A percentile compares a stretch with the other conserved stretches of the same genome.
Evolutionary conservation across 2,329 filamentous ascomycete genomes (phyloP).

Genomic region (Gremmenia infestans): DNA sequence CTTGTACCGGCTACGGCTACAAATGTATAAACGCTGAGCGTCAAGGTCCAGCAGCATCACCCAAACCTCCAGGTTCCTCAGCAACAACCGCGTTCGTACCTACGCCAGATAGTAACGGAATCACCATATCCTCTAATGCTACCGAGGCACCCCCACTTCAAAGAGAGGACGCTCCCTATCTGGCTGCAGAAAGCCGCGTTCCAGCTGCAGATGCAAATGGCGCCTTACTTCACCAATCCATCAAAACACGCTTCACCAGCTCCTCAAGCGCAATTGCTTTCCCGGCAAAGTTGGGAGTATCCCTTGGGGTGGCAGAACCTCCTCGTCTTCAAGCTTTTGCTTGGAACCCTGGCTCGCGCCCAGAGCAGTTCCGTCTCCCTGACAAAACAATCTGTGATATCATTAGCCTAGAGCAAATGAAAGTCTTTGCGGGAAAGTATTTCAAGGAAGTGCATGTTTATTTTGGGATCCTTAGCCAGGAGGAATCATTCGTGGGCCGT

Average conservation of each 20-base stretch:
- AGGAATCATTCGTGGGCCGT: conserved; percentile 17
- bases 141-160: conserved; percentile 1
- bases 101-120: background rate
- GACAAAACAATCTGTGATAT: conserved; percentile 21
- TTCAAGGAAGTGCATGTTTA: conserved; percentile 29
- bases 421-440: conserved; percentile 28
- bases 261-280: conserved; percentile 32
- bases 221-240: conserved; percentile 4
- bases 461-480: conserved; percentile 31
- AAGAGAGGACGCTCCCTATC: conserved; percentile 28
- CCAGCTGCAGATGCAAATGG: background rate
- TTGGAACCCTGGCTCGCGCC: conserved; percentile 32
- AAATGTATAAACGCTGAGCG: conserved; percentile 11
- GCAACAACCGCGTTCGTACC: background rate
- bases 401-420: conserved; percentile 26
- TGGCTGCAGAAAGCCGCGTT: conserved; percentile 12
- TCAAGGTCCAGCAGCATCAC: background rate
- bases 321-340: conserved; percentile 35
- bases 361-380: conserved; percentile 22
- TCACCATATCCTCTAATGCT: background rate
- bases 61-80: background rate
- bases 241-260: conserved; percentile 20
- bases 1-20: conserved; percentile 20
- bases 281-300: conserved; percentile 30
- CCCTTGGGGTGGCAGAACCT: conserved; percentile 30